Evolutionary conservation across 2,329 filamentous ascomycete genomes (phyloP).

Genomic region (Penicillium sp.): DNA sequence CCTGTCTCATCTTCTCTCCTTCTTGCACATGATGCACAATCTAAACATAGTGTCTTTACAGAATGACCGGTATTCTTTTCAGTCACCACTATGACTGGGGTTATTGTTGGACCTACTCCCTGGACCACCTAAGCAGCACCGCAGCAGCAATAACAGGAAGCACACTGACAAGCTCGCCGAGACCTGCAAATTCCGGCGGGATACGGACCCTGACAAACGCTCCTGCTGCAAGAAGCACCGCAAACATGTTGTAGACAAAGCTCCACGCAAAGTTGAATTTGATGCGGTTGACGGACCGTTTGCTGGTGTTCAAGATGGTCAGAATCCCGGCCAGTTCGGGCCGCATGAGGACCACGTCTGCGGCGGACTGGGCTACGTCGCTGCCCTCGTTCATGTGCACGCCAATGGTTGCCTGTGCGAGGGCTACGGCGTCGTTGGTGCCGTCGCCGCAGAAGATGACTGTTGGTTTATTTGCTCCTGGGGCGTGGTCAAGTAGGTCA

Average conservation of each 20-base stretch:
- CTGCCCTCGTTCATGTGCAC: constrained; percentile 62
- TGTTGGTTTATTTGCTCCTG: constrained; percentile 43
- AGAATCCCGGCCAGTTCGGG: constrained; percentile 55
- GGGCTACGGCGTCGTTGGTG: constrained; percentile 71
- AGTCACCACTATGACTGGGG: too few relatives aligned
- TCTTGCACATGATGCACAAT: too few relatives aligned
- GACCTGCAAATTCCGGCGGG: constrained; percentile 60
- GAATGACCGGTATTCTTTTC: too few relatives aligned
- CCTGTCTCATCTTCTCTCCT: too few relatives aligned
- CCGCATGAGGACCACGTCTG: constrained; percentile 65
- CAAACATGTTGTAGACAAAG: constrained; percentile 65
- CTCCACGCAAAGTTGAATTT: constrained; percentile 68
- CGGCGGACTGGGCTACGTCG: constrained; percentile 63
- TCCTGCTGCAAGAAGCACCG: constrained; percentile 63
- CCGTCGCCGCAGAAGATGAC: constrained; percentile 73
- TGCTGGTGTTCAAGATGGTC: constrained; percentile 24
- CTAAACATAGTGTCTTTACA: too few relatives aligned
- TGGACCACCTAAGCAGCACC: constrained; percentile 37
- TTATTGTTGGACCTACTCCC: too few relatives aligned
- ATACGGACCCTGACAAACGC: constrained; percentile 59
- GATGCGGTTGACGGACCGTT: constrained; percentile 46
- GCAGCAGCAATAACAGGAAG: constrained; percentile 57
- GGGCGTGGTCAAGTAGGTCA: not conserved
- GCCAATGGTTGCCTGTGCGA: constrained; percentile 68
- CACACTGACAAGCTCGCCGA: constrained; percentile 72